phyloP scores from a whole-genome alignment of 2,329 filamentous ascomycete genomes.

The Harringtonia lauricola region DNA sequence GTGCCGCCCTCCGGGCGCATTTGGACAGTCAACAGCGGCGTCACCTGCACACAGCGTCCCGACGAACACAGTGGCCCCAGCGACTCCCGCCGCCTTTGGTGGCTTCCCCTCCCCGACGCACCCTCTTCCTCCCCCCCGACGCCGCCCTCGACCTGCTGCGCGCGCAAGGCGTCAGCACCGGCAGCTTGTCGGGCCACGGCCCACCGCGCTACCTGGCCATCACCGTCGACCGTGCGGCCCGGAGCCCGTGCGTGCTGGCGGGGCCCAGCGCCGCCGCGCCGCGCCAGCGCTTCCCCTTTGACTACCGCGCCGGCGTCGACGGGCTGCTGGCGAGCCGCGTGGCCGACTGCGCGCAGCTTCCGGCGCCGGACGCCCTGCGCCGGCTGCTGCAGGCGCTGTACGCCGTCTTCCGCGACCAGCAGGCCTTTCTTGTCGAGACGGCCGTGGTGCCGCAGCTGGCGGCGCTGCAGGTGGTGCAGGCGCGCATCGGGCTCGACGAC shows the following conservation, averaged over 20 bases:
- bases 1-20: slow-evolving; percentile 52
- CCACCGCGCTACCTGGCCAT: slow-evolving; percentile 46
- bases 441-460: slow-evolving; percentile 16
- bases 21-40: slow-evolving; percentile 35
- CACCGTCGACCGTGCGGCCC: slow-evolving; percentile 50
- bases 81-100: slow-evolving; percentile 14
- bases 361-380: slow-evolving; percentile 26
- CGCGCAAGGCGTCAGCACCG: slow-evolving; percentile 32
- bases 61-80: background rate
- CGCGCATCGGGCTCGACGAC: slow-evolving; percentile 36
- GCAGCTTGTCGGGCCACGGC: slow-evolving; percentile 21
- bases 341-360: slow-evolving; percentile 40
- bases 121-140: slow-evolving; percentile 42
- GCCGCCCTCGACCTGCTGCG: slow-evolving; percentile 46
- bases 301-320: slow-evolving; percentile 39
- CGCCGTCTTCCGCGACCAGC: slow-evolving; percentile 32
- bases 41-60: slow-evolving; percentile 36
- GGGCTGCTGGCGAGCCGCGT: slow-evolving; percentile 29
- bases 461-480: slow-evolving; percentile 21
- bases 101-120: slow-evolving; percentile 29
- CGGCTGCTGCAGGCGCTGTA: slow-evolving; percentile 42
- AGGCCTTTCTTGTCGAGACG: slow-evolving; percentile 34
- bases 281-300: slow-evolving; percentile 46
- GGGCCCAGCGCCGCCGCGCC: slow-evolving; percentile 13
- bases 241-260: slow-evolving; percentile 52